A percentile compares a stretch with the other conserved stretches of the same genome.
phyloP scores from a whole-genome alignment of 179 eudicot genomes.

The Spinacia oleracea region DNA sequence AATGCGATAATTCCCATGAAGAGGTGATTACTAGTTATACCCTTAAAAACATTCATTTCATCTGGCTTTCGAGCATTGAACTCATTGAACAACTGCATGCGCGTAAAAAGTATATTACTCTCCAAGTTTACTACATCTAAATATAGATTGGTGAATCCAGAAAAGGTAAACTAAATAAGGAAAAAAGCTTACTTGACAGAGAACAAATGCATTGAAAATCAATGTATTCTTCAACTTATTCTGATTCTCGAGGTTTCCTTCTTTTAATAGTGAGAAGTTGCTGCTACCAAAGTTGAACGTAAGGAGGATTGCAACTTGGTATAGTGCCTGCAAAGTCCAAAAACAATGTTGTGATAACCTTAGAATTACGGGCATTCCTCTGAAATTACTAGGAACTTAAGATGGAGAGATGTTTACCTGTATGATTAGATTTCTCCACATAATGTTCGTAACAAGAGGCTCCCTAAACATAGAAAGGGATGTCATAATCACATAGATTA shows the following conservation, averaged over 20 bases:
- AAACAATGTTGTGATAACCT: neutral
- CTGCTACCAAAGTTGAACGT: constrained; percentile 60
- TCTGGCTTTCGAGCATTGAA: constrained; percentile 94
- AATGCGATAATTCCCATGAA: constrained; percentile 70
- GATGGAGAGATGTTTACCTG: constrained; percentile 48
- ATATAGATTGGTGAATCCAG: neutral
- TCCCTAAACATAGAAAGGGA: constrained; percentile 52
- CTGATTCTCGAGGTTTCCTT: constrained; percentile 38
- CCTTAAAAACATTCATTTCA: constrained; percentile 67
- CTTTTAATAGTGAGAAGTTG: constrained; percentile 37
- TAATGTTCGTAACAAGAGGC: constrained; percentile 93
- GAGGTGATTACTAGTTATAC: constrained; percentile 61
- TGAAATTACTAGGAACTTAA: neutral
- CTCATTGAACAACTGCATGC: constrained; percentile 90
- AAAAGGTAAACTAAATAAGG: neutral
- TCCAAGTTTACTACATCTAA: neutral
- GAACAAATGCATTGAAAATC: constrained; percentile 80
- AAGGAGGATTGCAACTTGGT: constrained; percentile 80
- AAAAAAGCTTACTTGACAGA: constrained; percentile 73
- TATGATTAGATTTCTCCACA: constrained; percentile 92
- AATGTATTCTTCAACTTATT: constrained; percentile 67
- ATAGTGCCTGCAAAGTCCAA: constrained; percentile 59
- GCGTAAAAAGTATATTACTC: neutral
- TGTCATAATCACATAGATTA: neutral
- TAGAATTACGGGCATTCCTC: neutral